Evolutionary conservation across 306 rosid species (phyloP).

Genomic region (Quercus bicolor): DNA sequence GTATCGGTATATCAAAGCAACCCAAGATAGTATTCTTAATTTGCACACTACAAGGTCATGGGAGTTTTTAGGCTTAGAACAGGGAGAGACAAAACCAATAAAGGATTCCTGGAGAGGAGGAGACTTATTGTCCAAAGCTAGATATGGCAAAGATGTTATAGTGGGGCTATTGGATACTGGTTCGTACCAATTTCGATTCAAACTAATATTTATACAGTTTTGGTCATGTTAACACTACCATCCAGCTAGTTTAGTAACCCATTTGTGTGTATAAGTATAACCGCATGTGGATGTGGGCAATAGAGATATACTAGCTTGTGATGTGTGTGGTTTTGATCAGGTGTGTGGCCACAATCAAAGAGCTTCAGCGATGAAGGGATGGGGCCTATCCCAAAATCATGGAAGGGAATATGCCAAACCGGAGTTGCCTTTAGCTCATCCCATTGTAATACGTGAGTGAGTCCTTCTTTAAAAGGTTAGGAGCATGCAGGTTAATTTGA

Average conservation of each 20-base stretch:
- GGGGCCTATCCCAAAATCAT: slow-evolving; percentile 67
- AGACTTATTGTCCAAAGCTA: slow-evolving; percentile 45
- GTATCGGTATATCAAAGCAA: slow-evolving; percentile 32
- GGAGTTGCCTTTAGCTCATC: slow-evolving; percentile 61
- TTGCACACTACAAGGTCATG: slow-evolving; percentile 61
- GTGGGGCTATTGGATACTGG: slow-evolving; percentile 73
- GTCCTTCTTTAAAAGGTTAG: neutral
- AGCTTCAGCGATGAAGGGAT: slow-evolving; percentile 75
- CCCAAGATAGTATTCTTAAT: slow-evolving; percentile 28
- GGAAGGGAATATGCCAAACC: slow-evolving; percentile 74
- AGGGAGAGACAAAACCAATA: too few species aligned
- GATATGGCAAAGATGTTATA: slow-evolving; percentile 53
- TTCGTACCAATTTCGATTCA: neutral
- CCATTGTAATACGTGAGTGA: slow-evolving; percentile 52
- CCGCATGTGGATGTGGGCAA: neutral
- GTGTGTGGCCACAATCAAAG: slow-evolving; percentile 82
- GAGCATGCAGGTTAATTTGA: too few species aligned
- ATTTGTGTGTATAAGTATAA: neutral
- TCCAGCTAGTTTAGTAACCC: neutral
- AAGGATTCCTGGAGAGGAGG: slow-evolving; percentile 7
- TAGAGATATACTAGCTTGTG: neutral
- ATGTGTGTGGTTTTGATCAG: slow-evolving; percentile 28
- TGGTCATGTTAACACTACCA: neutral
- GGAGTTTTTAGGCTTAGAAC: slow-evolving; percentile 42
- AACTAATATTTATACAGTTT: neutral